Percentiles rank a stretch among this genome's conserved stretches.
Evolutionary conservation across 805 yeast genomes (phyloP).

Genomic region (Schwanniomyces occidentalis): DNA sequence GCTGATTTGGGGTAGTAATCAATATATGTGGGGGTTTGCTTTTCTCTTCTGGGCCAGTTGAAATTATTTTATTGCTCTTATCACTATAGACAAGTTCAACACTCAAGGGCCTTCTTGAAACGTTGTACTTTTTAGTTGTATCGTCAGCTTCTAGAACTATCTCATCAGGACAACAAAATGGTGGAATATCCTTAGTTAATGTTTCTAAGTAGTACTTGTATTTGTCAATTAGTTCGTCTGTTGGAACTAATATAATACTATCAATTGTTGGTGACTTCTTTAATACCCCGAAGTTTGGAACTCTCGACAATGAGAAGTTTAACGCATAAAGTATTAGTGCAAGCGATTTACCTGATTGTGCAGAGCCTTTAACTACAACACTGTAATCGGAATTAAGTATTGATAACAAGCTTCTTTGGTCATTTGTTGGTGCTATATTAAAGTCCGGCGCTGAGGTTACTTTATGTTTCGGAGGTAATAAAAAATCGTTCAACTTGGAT

Average conservation of each 20-base stretch:
- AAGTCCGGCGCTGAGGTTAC: conserved; percentile 5
- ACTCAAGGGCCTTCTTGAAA: conserved; percentile 17
- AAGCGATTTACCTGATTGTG: conserved; percentile 18
- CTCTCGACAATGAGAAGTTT: conserved; percentile 16
- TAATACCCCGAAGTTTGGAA: conserved; percentile 17
- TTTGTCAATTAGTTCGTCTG: conserved; percentile 18
- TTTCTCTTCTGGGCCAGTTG: conserved; percentile 5
- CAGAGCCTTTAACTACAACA: conserved; percentile 12
- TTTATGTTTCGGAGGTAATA: conserved; percentile 4
- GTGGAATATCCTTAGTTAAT: conserved; percentile 19
- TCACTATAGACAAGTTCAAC: conserved; percentile 13
- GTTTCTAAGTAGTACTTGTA: conserved; percentile 12
- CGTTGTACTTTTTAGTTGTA: conserved; percentile 5
- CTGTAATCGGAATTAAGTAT: conserved; percentile 17
- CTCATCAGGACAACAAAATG: conserved; percentile 22
- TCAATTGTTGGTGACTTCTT: conserved; percentile 12
- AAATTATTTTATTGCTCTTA: conserved; percentile 1
- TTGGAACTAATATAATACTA: conserved; percentile 25
- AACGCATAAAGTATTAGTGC: conserved; percentile 17
- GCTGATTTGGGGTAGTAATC: conserved; percentile 15
- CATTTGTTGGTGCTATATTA: conserved; percentile 18
- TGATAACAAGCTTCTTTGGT: conserved; percentile 20
- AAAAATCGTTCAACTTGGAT: conserved; percentile 15
- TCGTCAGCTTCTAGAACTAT: conserved; percentile 8
- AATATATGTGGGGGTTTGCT: conserved; percentile 17